Conservation (phyloP, 129 eudicot species). For the Scalesia atractyloides region DNA sequence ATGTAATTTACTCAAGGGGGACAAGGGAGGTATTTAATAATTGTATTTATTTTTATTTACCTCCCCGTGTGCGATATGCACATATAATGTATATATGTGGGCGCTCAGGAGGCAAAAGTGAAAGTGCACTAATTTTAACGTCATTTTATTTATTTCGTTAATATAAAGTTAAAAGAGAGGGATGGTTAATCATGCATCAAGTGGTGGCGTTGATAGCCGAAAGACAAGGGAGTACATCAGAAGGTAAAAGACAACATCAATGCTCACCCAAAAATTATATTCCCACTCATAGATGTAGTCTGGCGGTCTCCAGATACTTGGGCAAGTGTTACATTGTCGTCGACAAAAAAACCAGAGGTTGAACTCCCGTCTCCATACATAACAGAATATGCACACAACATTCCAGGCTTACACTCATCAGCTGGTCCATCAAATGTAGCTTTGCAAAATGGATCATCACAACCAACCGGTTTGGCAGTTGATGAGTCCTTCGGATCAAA, state of each 20-base stretch:
- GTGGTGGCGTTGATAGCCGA: too few species aligned
- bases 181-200: too few species aligned
- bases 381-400: slow-evolving; percentile 61
- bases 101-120: too few species aligned
- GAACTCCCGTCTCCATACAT: slow-evolving; percentile 89
- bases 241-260: slow-evolving; percentile 5
- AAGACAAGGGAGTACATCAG: not conserved
- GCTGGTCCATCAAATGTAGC: slow-evolving; percentile 29
- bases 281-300: slow-evolving; percentile 53
- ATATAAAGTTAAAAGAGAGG: too few species aligned
- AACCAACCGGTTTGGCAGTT: slow-evolving; percentile 48
- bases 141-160: too few species aligned
- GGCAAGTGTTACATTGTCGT: slow-evolving; percentile 47
- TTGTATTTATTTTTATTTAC: too few species aligned
- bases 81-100: too few species aligned
- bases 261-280: slow-evolving; percentile 77
- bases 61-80: too few species aligned
- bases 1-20: too few species aligned
- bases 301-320: slow-evolving; percentile 58
- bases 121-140: too few species aligned
- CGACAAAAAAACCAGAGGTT: slow-evolving; percentile 71
- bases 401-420: slow-evolving; percentile 56
- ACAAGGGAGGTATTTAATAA: too few species aligned
- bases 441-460: slow-evolving; percentile 66
- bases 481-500: slow-evolving; percentile 65